Base-by-base conservation (phyloP, 2,329 filamentous ascomycete genomes). In the Colletotrichum aenigma region DNA sequence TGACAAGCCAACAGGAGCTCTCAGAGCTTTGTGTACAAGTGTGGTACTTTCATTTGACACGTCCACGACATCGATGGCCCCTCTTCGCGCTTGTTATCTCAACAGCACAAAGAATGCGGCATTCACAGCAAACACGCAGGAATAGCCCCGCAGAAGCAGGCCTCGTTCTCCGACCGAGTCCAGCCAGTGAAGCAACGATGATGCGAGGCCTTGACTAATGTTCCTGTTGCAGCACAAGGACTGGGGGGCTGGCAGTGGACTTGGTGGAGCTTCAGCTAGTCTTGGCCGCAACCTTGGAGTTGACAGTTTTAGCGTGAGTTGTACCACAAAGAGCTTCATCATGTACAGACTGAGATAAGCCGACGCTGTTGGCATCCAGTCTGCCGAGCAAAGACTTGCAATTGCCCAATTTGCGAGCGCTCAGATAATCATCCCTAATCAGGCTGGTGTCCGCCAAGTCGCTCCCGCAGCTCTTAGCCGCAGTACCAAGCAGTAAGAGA, bases 171-270 rank as follows among this genome's bases (percentile, higher is more conserved):
- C 36, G 24, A 52, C 24, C 36, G 24, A 74, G 52, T 65, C 67
- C 18, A 32, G 18, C 55, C 15, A 48, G 32, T 66, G 55, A 61
- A 71, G 72, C 61, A 62, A 30, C 72, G 52, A 71, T 64, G 61
- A 75, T 75, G 72, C 68, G 61, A 66, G 62, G 72, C 32, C 72
- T 56, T 75, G 72, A 71, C 72, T 75, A 75, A 75, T 75, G 72
- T 64, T 69, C 72, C 12, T n/a, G 55, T 34, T 43, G 30, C 66
- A 60, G 21, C 24, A 48, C 62, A 6, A 66, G 43, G 66, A 34
- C 66, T 28, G 66, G 66, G 43, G 43, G 34, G 61, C 61, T 66
- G 61, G 36, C 32, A 15, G 61, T 62, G 68, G 68, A 55, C 68
- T 62, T n/a, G 7, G 72, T 75, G 72, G 72, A 61, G 66, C 38